Conservation (phyloP, 1,284 basidiomycete species). For the Xerocomus nothofagi region DNA sequence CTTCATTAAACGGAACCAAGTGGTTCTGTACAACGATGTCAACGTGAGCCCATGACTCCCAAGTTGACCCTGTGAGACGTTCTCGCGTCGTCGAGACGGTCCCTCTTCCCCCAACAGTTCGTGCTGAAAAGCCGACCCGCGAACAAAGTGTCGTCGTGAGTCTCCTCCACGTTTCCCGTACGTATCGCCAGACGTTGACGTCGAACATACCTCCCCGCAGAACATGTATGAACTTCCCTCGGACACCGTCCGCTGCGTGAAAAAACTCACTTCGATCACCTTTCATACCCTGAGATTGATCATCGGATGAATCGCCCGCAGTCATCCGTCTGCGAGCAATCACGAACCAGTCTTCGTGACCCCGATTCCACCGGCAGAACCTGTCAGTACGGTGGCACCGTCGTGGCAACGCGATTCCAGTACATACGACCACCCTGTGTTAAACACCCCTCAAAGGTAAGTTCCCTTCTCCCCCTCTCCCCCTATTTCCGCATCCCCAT, state of each 20-base stretch:
- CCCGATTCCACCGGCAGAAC: conserved; percentile 70
- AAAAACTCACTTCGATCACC: conserved; percentile 8
- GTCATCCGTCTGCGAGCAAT: conserved; percentile 54
- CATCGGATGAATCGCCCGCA: conserved; percentile 84
- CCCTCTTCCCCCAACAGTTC: too few species aligned
- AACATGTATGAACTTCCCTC: conserved; percentile 41
- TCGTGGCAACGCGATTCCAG: conserved; percentile 51
- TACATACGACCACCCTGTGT: conserved; percentile 77
- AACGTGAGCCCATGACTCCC: too few species aligned
- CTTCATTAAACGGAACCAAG: too few species aligned
- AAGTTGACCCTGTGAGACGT: too few species aligned
- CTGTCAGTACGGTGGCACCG: conserved; percentile 49
- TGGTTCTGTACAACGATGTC: conserved; percentile 70
- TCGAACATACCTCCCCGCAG: conserved; percentile 25
- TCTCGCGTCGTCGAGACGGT: too few species aligned
- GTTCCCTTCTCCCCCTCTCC: too few species aligned
- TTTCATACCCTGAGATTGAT: conserved; percentile 52
- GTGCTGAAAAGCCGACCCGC: conserved; percentile 57
- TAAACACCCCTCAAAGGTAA: conserved; percentile 50
- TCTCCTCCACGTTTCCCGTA: conserved; percentile 10
- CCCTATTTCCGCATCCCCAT: neutral
- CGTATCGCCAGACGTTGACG: neutral
- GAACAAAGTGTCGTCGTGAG: conserved; percentile 66
- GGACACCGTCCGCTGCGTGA: conserved; percentile 1
- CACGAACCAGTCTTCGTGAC: conserved; percentile 78